phyloP scores from a whole-genome alignment of 108 stramenopile species.

The Licmophora abbreviata region DNA sequence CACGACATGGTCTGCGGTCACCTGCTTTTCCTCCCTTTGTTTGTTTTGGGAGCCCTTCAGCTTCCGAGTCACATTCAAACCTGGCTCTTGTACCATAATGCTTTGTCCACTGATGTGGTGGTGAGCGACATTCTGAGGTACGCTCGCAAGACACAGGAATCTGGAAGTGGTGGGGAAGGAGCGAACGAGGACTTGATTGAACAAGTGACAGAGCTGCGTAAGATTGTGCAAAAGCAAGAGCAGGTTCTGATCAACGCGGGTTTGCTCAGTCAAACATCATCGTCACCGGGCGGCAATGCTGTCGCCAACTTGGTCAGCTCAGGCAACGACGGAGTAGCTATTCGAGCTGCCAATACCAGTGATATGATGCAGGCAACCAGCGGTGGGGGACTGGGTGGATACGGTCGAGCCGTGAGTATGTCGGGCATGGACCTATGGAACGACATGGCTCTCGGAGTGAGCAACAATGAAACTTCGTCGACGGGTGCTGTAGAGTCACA shows the following conservation, averaged over 20 bases:
- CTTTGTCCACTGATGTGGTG: slow-evolving; percentile 89
- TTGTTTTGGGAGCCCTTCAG: slow-evolving; percentile 79
- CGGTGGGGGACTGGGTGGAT: slow-evolving; percentile 11
- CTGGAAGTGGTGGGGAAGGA: slow-evolving; percentile 44
- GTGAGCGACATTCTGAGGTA: slow-evolving; percentile 95
- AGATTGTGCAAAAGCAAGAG: slow-evolving; percentile 80
- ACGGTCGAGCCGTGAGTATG: slow-evolving; percentile 44
- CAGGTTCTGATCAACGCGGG: slow-evolving; percentile 53
- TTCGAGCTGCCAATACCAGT: too few species aligned
- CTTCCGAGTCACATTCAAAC: slow-evolving; percentile 87
- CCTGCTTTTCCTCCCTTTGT: slow-evolving; percentile 87
- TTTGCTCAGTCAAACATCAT: too few species aligned
- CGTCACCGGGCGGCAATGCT: slow-evolving; percentile 4
- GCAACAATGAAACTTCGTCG: too few species aligned
- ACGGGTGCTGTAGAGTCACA: too few species aligned
- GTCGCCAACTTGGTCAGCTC: not conserved
- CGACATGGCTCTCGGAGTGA: slow-evolving; percentile 80
- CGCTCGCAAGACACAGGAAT: slow-evolving; percentile 86
- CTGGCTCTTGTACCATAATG: slow-evolving; percentile 97
- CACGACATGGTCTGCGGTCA: slow-evolving; percentile 94
- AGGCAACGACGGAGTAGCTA: too few species aligned
- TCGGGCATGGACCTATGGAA: slow-evolving; percentile 75
- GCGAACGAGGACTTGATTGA: slow-evolving; percentile 73
- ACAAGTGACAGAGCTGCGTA: slow-evolving; percentile 82
- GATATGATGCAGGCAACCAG: too few species aligned